Evolutionary conservation across 148 eudicot species (phyloP).

Genomic region (Rhododendron williamsianum): DNA sequence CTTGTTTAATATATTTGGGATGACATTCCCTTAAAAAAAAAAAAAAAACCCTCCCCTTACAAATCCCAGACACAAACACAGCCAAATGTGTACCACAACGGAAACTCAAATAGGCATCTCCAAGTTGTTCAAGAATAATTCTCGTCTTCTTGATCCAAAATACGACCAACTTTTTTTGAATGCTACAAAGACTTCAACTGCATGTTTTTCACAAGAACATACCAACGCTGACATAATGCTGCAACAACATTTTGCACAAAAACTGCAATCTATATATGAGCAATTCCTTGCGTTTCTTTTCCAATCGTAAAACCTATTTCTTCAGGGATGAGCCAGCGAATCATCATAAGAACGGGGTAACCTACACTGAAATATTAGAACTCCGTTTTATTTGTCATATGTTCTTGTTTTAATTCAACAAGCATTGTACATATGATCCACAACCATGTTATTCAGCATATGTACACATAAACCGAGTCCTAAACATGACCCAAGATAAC

Average conservation of each 20-base stretch:
- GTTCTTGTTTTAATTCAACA: conserved; percentile 7
- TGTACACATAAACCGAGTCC: conserved; percentile 16
- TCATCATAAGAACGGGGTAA: background rate
- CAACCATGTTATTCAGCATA: background rate
- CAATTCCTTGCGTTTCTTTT: background rate
- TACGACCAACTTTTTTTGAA: too few relatives aligned
- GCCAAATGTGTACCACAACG: too few relatives aligned
- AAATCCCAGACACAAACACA: too few relatives aligned
- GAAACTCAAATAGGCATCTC: too few relatives aligned
- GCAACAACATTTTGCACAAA: background rate
- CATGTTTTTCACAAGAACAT: too few relatives aligned
- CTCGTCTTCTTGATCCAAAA: too few relatives aligned
- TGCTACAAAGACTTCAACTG: too few relatives aligned
- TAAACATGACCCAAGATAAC: background rate
- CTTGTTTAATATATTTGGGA: too few relatives aligned
- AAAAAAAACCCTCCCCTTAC: too few relatives aligned
- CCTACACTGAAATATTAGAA: background rate
- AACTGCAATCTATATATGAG: background rate
- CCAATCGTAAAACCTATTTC: background rate
- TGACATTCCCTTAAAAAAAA: too few relatives aligned
- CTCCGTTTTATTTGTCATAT: background rate
- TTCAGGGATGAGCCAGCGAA: background rate
- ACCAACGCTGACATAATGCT: too few relatives aligned
- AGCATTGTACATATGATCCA: conserved; percentile 7
- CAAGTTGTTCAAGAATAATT: too few relatives aligned